phyloP scores from a whole-genome alignment of 2,329 filamentous ascomycete species.

The Diplodia mutila region DNA sequence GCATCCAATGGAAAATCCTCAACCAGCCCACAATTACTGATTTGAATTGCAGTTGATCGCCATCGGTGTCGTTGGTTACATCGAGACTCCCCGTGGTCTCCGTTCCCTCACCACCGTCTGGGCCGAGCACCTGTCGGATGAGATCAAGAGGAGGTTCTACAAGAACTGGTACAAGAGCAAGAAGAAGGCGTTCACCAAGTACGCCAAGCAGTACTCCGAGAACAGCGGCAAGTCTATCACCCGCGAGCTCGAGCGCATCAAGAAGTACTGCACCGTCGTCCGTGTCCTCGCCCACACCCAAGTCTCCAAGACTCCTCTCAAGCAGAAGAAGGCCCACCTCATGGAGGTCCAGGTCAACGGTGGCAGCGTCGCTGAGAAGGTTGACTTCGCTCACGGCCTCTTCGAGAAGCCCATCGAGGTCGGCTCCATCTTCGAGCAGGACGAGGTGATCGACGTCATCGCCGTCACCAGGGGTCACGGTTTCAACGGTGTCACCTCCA shows the following conservation, averaged over 20 bases:
- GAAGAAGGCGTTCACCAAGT: slow-evolving; percentile 99
- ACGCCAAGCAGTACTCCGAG: slow-evolving; percentile 99
- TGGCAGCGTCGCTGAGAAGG: slow-evolving; percentile 94
- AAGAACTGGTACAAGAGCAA: slow-evolving; percentile 99
- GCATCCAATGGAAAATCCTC: slow-evolving; percentile 62
- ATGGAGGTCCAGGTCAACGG: slow-evolving; percentile 99
- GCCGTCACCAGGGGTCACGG: slow-evolving; percentile 99
- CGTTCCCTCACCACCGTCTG: slow-evolving; percentile 99
- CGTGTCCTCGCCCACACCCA: slow-evolving; percentile 99
- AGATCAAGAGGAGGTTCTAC: slow-evolving; percentile 99
- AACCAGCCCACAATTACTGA: slow-evolving; percentile 38
- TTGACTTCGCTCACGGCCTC: slow-evolving; percentile 89
- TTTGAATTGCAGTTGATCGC: slow-evolving; percentile 82
- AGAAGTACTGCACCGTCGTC: slow-evolving; percentile 99
- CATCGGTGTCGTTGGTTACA: slow-evolving; percentile 99
- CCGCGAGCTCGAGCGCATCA: slow-evolving; percentile 98
- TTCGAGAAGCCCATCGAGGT: slow-evolving; percentile 99
- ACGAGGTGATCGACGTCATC: slow-evolving; percentile 99
- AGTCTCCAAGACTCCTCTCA: slow-evolving; percentile 98
- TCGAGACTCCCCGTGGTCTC: slow-evolving; percentile 98
- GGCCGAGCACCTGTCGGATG: slow-evolving; percentile 98
- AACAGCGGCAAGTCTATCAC: slow-evolving; percentile 86
- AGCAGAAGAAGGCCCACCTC: slow-evolving; percentile 99
- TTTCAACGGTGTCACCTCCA: slow-evolving; percentile 93
- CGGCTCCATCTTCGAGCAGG: slow-evolving; percentile 95